Evolutionary conservation across 1,139 yeast species (phyloP).

Genomic region (Taphrina pruni): DNA sequence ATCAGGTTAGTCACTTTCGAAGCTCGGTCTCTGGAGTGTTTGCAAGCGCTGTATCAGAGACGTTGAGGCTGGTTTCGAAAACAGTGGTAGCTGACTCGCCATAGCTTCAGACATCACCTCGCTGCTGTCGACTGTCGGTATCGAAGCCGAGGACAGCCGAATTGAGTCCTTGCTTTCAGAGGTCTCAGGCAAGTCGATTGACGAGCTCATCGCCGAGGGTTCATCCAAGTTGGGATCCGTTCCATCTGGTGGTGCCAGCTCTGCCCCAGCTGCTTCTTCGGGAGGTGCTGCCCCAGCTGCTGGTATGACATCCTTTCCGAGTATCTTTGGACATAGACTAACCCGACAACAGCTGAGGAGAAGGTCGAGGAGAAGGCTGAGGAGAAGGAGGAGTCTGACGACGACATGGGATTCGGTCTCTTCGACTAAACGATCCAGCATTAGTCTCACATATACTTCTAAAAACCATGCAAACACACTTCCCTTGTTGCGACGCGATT

Average conservation of each 20-base stretch:
- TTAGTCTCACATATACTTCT: constrained; percentile 3
- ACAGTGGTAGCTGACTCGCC: constrained; percentile 3
- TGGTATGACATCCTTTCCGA: constrained; percentile 55
- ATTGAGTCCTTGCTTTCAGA: constrained; percentile 82
- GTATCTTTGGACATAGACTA: neutral
- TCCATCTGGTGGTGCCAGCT: constrained; percentile 96
- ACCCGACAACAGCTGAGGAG: constrained; percentile 50
- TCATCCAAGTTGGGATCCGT: constrained; percentile 92
- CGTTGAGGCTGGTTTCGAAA: too few species aligned
- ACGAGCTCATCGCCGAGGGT: constrained; percentile 94
- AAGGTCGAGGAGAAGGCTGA: constrained; percentile 70
- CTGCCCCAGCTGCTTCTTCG: constrained; percentile 71
- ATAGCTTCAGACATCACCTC: constrained; percentile 67
- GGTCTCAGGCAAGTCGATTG: constrained; percentile 90
- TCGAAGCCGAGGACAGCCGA: constrained; percentile 92
- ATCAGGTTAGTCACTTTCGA: constrained; percentile 64
- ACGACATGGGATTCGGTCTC: constrained; percentile 58
- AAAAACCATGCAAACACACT: neutral
- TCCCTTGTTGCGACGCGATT: too few species aligned
- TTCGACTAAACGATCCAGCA: constrained; percentile 46
- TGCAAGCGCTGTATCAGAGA: too few species aligned
- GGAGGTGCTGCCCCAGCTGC: constrained; percentile 74
- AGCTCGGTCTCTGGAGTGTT: neutral
- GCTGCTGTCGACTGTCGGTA: constrained; percentile 90
- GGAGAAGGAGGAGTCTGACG: constrained; percentile 64